Percentiles rank a stretch among this genome's conserved stretches.
phyloP scores from a whole-genome alignment of 2,329 filamentous ascomycete species.

The Trichoderma brevicompactum region DNA sequence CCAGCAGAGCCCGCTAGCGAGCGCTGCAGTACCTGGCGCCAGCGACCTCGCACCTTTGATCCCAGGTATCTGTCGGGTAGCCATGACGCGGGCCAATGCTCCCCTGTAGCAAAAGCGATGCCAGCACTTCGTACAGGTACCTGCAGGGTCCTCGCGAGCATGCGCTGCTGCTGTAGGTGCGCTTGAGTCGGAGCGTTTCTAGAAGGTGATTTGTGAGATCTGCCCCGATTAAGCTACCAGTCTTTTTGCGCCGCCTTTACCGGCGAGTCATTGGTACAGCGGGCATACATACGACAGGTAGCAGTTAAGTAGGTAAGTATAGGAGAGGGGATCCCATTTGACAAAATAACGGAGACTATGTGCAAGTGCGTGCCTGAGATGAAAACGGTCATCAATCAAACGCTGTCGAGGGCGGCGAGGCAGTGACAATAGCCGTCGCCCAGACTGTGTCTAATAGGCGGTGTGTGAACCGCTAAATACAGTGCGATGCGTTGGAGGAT shows the following conservation, averaged over 20 bases:
- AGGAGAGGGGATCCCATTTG: not conserved
- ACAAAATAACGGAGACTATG: too few species aligned
- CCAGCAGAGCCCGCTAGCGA: not conserved
- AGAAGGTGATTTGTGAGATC: constrained; percentile 15
- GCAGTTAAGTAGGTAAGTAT: too few species aligned
- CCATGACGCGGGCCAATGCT: not conserved
- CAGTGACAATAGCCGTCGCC: constrained; percentile 34
- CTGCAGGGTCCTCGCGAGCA: not conserved
- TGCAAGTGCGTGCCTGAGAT: too few species aligned
- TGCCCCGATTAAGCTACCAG: not conserved
- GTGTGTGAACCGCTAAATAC: constrained; percentile 34
- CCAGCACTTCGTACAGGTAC: not conserved
- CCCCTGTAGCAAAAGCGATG: not conserved
- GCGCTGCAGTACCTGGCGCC: not conserved
- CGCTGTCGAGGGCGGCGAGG: constrained; percentile 30
- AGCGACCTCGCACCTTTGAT: constrained; percentile 4
- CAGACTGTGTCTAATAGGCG: constrained; percentile 31
- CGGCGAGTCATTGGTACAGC: constrained; percentile 11
- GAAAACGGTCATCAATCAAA: too few species aligned
- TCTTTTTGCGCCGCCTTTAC: not conserved
- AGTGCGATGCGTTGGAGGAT: constrained; percentile 33
- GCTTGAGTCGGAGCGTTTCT: constrained; percentile 3
- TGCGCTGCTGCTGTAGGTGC: not conserved
- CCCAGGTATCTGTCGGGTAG: constrained; percentile 13
- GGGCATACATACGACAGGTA: not conserved